Evolutionary conservation across 1,284 basidiomycete genomes (phyloP), one percentile per base, ranked within the genome.

Genomic region (Rhodotorula mucilaginosa): DNA sequence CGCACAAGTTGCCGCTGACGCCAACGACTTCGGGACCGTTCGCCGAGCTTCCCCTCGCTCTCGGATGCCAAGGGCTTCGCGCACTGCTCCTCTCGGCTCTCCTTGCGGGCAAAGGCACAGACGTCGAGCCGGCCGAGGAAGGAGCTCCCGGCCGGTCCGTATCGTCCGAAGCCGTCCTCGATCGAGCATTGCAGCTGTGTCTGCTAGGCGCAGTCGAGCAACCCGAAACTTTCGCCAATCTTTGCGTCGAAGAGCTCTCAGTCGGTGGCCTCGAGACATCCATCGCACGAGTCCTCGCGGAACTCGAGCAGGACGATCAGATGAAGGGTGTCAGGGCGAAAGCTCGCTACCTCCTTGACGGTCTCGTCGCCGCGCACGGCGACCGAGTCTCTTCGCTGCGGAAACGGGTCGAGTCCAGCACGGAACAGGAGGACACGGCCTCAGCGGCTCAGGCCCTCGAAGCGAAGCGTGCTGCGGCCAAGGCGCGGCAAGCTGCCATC

Each of bases 401-500:
- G n/a, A 81, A 61, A 73, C 31, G 48, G 29, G 57, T 56, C 23
- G 61, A 58, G 23, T 46, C 26, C 5, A 18, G 16, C 18, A 49
- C 34, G 12, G 66, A 67, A 6, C 57, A 63, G 16, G 51, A 67
- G 26, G 58, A 39, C 1, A 61, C 54, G 54, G 63, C 58, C 19
- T 65, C 66, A 8, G 47, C 58, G n/a, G 49, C 56, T 16, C 48
- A 65, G 15, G 49, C 52, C 7, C 60, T 62, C 18, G 88, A 88
- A 68, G 86, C 86, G 49, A 90, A 89, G 83, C 90, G 91, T 79
- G 84, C 85, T 31, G 90, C 91, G 7, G 92, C 91, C 8, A 91
- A 91, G 78, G 90, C 88, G 12, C 84, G 93, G 47, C 90, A 97
- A 80, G 90, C 89, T 71, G 90, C 90, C 0, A 91, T 97, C 78